Percentiles rank a stretch among this genome's conserved stretches.
Evolutionary conservation across 768 basidiomycete species (phyloP).

Genomic region (Auricularia auricula-judae): DNA sequence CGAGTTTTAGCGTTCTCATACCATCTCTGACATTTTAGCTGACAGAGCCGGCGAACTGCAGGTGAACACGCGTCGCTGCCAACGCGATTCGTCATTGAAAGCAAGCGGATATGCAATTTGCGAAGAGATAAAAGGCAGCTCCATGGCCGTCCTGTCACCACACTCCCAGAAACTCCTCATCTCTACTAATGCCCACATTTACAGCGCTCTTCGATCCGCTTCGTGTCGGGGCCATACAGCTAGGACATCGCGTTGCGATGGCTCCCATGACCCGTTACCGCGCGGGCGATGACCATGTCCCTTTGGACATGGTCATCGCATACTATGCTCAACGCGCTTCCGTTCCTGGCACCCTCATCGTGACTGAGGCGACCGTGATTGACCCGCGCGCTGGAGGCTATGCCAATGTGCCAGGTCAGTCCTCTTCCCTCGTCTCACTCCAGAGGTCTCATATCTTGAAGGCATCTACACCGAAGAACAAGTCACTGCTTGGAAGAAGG

Average conservation of each 20-base stretch:
- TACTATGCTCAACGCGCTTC: constrained; percentile 10
- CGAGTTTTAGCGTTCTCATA: too few species aligned
- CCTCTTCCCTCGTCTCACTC: too few species aligned
- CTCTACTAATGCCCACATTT: not conserved
- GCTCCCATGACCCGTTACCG: constrained; percentile 14
- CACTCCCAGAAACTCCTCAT: too few species aligned
- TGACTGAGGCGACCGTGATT: constrained; percentile 15
- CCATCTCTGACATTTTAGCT: too few species aligned
- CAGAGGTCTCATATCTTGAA: constrained; percentile 13
- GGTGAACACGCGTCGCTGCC: too few species aligned
- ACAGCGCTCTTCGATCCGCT: constrained; percentile 12
- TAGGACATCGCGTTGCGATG: constrained; percentile 12
- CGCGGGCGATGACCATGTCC: constrained; percentile 7
- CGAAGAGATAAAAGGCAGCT: too few species aligned
- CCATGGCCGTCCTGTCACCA: too few species aligned
- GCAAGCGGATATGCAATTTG: too few species aligned
- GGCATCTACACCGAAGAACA: constrained; percentile 24
- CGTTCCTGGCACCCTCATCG: constrained; percentile 16
- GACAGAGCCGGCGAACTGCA: too few species aligned
- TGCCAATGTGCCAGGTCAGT: constrained; percentile 22
- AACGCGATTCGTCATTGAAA: too few species aligned
- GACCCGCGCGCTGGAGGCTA: constrained; percentile 33
- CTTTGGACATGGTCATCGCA: constrained; percentile 3
- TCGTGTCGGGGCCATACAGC: constrained; percentile 8
- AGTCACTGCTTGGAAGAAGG: constrained; percentile 22